Evolutionary conservation across 768 basidiomycete species (phyloP).

Genomic region (Amanita brunnescens): DNA sequence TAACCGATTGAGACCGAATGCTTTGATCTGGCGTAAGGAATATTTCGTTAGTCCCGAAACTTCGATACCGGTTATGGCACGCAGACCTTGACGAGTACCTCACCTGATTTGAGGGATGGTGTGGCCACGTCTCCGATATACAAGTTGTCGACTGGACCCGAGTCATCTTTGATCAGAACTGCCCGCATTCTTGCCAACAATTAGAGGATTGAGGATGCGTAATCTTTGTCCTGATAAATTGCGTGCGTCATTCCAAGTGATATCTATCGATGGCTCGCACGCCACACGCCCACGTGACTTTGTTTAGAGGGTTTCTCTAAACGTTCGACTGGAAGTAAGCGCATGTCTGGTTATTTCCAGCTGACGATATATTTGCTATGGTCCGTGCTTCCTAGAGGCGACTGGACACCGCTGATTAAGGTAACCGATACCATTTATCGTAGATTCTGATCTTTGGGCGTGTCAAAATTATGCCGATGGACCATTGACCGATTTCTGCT

Average conservation of each 20-base stretch:
- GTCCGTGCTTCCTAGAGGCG: conserved; percentile 10
- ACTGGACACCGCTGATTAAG: conserved; percentile 7
- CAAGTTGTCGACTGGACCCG: conserved; percentile 69
- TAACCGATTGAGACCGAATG: conserved; percentile 88
- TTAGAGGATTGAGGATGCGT: too few species aligned
- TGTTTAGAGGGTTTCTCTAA: too few species aligned
- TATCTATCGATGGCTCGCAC: too few species aligned
- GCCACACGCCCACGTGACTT: too few species aligned
- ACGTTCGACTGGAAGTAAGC: too few species aligned
- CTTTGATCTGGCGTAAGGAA: conserved; percentile 45
- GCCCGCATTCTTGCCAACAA: conserved; percentile 50
- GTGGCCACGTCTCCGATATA: conserved; percentile 65
- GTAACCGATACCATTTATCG: conserved; percentile 1
- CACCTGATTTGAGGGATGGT: conserved; percentile 44
- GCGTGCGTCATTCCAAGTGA: too few species aligned
- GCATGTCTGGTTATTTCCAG: not conserved
- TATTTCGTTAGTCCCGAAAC: not conserved
- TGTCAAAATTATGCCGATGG: too few species aligned
- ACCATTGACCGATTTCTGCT: too few species aligned
- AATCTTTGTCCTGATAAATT: too few species aligned
- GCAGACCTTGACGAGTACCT: conserved; percentile 76
- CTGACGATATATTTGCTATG: conserved; percentile 7
- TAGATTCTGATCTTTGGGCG: conserved; percentile 3
- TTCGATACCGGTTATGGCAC: not conserved
- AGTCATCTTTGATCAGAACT: conserved; percentile 65